Percentiles rank a stretch among this genome's conserved stretches.
Conservation (phyloP, 2,329 filamentous ascomycete genomes). For the Xylaria polymorpha region DNA sequence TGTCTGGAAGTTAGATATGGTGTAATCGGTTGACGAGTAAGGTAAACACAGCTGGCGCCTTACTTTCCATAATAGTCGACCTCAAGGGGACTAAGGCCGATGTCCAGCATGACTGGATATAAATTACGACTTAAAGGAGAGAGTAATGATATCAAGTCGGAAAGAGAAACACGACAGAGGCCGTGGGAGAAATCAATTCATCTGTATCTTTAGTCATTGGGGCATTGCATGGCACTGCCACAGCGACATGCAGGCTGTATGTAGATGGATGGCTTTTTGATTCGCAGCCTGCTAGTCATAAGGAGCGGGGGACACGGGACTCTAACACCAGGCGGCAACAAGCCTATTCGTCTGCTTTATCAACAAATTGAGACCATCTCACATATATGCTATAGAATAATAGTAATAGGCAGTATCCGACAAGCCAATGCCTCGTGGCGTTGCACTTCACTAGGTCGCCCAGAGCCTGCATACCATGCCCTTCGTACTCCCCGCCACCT, state of each 20-base stretch:
- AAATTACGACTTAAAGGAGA: background rate
- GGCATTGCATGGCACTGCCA: slow-evolving; percentile 20
- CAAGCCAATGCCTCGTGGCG: slow-evolving; percentile 3
- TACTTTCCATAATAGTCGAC: background rate
- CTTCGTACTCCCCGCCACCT: background rate
- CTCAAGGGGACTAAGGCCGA: slow-evolving; percentile 10
- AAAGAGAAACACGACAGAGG: background rate
- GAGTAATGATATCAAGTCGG: background rate
- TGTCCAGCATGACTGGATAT: background rate
- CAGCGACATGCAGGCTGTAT: slow-evolving; percentile 18
- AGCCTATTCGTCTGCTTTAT: background rate
- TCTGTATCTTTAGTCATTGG: background rate
- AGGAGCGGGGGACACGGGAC: background rate
- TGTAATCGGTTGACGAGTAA: background rate
- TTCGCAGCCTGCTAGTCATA: background rate
- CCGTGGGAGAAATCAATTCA: background rate
- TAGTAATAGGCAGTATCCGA: background rate
- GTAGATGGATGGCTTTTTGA: background rate
- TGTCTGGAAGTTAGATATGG: background rate
- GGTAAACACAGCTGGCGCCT: background rate
- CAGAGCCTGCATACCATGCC: background rate
- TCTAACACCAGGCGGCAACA: background rate
- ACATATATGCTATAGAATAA: too few species aligned
- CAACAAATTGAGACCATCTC: too few species aligned
- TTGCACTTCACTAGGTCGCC: background rate